A percentile compares a stretch with the other conserved stretches of the same genome.
Conservation (phyloP, 192 early-diverging fungal species). For the Coemansia asiatica region DNA sequence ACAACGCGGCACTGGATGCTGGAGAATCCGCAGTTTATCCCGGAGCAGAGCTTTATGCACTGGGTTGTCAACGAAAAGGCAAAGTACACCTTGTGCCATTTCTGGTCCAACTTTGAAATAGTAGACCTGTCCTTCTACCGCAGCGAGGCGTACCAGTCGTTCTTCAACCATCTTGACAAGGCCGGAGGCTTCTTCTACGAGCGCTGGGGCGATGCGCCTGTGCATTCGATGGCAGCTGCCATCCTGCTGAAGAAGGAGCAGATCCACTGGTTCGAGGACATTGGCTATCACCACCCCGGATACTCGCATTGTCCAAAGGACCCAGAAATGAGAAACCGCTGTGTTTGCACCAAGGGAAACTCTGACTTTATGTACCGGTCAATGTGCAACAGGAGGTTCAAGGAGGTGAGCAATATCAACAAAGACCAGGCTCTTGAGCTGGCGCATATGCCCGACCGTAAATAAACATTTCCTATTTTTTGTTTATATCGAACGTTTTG, state of each 20-base stretch:
- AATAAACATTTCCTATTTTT: neutral
- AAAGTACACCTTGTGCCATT: constrained; percentile 64
- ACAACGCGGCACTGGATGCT: constrained; percentile 55
- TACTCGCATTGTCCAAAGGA: constrained; percentile 68
- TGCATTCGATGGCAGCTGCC: constrained; percentile 67
- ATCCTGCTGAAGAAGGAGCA: constrained; percentile 63
- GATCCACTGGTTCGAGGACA: constrained; percentile 72
- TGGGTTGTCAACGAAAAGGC: constrained; percentile 52
- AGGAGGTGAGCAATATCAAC: constrained; percentile 24
- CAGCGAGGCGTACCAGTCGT: constrained; percentile 64
- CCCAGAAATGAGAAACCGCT: constrained; percentile 33
- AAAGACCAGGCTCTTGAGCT: constrained; percentile 33
- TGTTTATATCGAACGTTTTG: constrained; percentile 1
- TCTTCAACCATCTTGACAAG: constrained; percentile 68
- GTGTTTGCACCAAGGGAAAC: constrained; percentile 16
- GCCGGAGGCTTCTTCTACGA: constrained; percentile 87
- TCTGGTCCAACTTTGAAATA: constrained; percentile 85
- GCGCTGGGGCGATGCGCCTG: constrained; percentile 65
- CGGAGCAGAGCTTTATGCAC: constrained; percentile 55
- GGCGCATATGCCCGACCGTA: constrained; percentile 28
- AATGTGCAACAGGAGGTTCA: constrained; percentile 32
- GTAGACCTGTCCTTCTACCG: constrained; percentile 69
- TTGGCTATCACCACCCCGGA: constrained; percentile 64
- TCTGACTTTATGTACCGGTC: constrained; percentile 29
- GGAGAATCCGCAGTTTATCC: constrained; percentile 55